These are phyloP conservation scores for Galerina sulciceps DNA, from an alignment of 768 basidiomycete genomes.

Conservation along the genomic window DNA sequence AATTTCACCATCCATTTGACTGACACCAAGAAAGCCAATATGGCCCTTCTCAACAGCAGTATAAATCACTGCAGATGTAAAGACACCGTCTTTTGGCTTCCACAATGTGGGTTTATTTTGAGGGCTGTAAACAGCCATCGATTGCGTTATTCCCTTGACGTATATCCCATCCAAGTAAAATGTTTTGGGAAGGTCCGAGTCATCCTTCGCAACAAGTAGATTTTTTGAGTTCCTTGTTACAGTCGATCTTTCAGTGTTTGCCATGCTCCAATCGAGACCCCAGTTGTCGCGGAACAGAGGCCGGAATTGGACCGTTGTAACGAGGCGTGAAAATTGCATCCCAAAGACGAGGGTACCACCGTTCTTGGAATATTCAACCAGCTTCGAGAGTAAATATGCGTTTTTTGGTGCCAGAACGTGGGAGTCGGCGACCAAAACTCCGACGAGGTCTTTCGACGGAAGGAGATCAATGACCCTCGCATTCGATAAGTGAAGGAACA, in stretches of 20 bases:
- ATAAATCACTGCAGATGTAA: slow-evolving; percentile 26
- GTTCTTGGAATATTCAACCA: slow-evolving; percentile 35
- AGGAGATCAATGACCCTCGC: slow-evolving; percentile 30
- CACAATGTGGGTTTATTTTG: slow-evolving; percentile 13
- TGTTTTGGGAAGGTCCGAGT: slow-evolving; percentile 19
- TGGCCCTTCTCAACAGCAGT: slow-evolving; percentile 37
- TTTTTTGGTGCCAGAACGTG: slow-evolving; percentile 28
- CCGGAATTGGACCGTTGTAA: slow-evolving; percentile 20
- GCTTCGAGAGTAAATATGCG: slow-evolving; percentile 27
- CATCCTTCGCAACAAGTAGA: slow-evolving; percentile 11
- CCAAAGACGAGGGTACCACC: slow-evolving; percentile 43
- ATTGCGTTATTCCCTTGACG: slow-evolving; percentile 24
- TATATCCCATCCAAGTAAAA: slow-evolving; percentile 29
- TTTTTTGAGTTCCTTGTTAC: slow-evolving; percentile 19
- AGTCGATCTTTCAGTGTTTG: slow-evolving; percentile 16
- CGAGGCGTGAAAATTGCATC: slow-evolving; percentile 25
- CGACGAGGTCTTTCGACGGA: slow-evolving; percentile 30
- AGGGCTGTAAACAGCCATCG: slow-evolving; percentile 19
- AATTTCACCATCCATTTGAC: slow-evolving; percentile 32
- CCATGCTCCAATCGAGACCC: slow-evolving; percentile 37
- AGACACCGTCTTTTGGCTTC: slow-evolving; percentile 24
- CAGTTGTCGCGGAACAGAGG: slow-evolving; percentile 31
- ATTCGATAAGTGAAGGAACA: slow-evolving; percentile 23
- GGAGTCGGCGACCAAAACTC: slow-evolving; percentile 40
- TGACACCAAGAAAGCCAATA: slow-evolving; percentile 41